Evolutionary conservation across 2,329 filamentous ascomycete genomes (phyloP), one percentile per base, ranked within the genome.

Genomic region (Aspergillus piperis): DNA sequence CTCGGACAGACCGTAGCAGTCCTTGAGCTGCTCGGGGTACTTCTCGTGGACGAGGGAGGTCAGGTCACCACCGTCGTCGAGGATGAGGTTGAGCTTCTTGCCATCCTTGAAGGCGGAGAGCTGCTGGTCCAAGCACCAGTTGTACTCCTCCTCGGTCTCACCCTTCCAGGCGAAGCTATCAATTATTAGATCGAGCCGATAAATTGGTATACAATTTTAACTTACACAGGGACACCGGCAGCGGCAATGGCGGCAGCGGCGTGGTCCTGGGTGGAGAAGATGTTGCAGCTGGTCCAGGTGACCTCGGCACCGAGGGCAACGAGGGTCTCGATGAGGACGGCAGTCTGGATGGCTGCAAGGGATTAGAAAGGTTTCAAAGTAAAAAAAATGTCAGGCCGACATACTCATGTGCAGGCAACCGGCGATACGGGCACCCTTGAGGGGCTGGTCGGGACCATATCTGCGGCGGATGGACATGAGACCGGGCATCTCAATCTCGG

Each of bases 51-150:
- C 91, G 70, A 99, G 90, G 72, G 91, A 87, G 77, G 94, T 99
- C 73, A 99, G 86, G 81, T 98, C 94, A 86, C 94, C 95, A 82
- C 94, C 94, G 77, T 99, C 94, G 77, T 99, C 94, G 75, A 99
- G 92, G 82, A 99, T 98, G 77, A 99, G 86, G 90, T 99, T 99
- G 74, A 99, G 90, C 81, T 89, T 89, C 87, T 96, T 89, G 86
- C 87, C 90, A 75, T 96, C 92, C 84, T 96, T 96, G 90, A 99
- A 99, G 78, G 95, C 90, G 68, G 85, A 80, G 74, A 99, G 90
- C 86, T 98, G 95, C 87, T 99, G 95, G 86, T 98, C 94, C 76
- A 98, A 85, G 83, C 95, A 99, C 95, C 95, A 98, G 82, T 96
- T 87, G 88, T 98, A 99, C 86, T 98, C 95, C 84, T 98, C 95